A percentile compares a stretch with the other conserved stretches of the same genome.
phyloP scores from a whole-genome alignment of 805 yeast genomes.

The Saccharomyces paradoxus region DNA sequence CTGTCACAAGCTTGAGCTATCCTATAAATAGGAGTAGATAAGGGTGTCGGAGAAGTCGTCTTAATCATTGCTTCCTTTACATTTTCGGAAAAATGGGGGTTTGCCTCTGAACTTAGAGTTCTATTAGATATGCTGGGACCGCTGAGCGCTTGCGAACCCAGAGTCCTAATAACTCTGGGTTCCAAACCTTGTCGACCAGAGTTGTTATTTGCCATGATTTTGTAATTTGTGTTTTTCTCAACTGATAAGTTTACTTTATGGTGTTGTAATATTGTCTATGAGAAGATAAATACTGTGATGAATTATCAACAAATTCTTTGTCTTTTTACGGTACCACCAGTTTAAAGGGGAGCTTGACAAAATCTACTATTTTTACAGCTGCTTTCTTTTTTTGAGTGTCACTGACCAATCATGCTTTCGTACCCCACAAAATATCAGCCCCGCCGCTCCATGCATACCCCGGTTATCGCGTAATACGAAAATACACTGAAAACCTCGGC shows the following conservation, averaged over 20 bases:
- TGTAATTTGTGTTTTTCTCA: neutral
- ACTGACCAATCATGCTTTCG: neutral
- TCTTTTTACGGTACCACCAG: neutral
- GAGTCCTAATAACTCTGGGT: slow-evolving; percentile 14
- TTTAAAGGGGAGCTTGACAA: neutral
- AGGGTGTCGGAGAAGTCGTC: neutral
- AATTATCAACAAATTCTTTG: neutral
- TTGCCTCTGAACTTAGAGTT: neutral
- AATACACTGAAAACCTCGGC: neutral
- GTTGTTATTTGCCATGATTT: slow-evolving; percentile 3
- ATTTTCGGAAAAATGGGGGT: slow-evolving; percentile 3
- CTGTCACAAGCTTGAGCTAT: slow-evolving; percentile 90
- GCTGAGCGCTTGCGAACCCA: slow-evolving; percentile 17
- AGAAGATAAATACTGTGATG: neutral
- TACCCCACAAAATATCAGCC: neutral
- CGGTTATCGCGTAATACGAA: neutral
- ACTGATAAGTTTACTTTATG: neutral
- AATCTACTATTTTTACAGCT: neutral
- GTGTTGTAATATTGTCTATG: neutral
- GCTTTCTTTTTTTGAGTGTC: neutral
- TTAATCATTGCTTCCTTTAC: neutral
- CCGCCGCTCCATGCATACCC: neutral
- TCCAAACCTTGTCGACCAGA: slow-evolving; percentile 4
- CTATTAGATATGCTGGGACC: neutral
- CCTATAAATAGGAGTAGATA: slow-evolving; percentile 38